Conservation (phyloP, 805 yeast species). For the Teunomyces gatunensis region DNA sequence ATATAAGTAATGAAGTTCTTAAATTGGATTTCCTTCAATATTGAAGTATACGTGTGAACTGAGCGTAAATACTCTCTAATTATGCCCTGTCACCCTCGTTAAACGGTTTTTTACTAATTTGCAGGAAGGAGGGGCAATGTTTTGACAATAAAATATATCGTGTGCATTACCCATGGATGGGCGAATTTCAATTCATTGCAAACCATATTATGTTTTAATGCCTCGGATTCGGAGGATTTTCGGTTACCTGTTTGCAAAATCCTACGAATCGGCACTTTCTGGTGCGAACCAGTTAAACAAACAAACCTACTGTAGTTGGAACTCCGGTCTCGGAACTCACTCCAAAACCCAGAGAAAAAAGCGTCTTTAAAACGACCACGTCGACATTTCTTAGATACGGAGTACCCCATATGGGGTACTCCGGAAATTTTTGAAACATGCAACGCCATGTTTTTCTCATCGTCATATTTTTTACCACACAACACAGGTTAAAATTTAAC, state of each 20-base stretch:
- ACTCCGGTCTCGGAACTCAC: background rate
- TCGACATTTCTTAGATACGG: background rate
- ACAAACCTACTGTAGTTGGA: background rate
- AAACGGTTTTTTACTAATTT: background rate
- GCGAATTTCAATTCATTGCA: background rate
- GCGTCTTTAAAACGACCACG: background rate
- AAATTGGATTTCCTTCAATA: background rate
- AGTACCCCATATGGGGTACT: constrained; percentile 1
- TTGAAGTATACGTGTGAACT: too few species aligned
- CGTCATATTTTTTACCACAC: constrained; percentile 1
- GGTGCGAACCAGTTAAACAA: background rate
- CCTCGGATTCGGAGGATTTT: background rate
- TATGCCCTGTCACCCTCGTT: background rate
- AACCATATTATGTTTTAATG: background rate
- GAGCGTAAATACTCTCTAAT: background rate
- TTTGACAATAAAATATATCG: constrained; percentile 1
- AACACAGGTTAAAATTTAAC: background rate
- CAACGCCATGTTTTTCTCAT: background rate
- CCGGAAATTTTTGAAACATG: background rate
- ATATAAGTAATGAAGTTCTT: background rate
- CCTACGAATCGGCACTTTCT: background rate
- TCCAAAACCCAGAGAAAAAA: background rate
- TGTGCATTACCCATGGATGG: background rate
- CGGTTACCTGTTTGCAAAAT: background rate
- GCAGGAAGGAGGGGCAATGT: constrained; percentile 2